Conservation (phyloP, 148 eudicot species). For the Polygonum aviculare region DNA sequence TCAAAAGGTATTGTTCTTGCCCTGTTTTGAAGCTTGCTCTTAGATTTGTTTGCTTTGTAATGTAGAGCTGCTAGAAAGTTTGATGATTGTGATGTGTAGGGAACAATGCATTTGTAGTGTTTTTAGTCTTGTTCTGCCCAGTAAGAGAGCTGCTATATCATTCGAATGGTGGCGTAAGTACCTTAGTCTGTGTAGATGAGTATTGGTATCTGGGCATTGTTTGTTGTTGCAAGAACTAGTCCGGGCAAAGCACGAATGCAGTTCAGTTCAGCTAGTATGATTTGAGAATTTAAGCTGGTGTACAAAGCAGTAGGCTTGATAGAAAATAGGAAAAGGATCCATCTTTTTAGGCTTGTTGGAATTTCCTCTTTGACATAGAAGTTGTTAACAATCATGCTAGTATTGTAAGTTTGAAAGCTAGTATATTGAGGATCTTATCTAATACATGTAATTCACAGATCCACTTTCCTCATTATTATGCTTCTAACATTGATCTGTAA, state of each 20-base stretch:
- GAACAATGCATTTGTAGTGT: neutral
- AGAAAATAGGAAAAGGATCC: neutral
- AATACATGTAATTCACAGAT: neutral
- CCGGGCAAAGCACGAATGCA: neutral
- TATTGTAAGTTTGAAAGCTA: neutral
- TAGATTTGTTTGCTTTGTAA: neutral
- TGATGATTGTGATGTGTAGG: neutral
- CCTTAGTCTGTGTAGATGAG: no score
- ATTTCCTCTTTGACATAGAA: neutral
- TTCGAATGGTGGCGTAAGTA: neutral
- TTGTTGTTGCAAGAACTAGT: no score
- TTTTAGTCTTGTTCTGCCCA: neutral
- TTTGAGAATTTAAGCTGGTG: neutral
- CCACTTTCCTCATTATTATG: neutral
- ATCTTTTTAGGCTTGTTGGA: neutral
- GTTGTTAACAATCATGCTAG: neutral
- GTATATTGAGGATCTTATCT: neutral
- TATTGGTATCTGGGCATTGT: no score
- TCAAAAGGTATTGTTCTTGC: constrained; percentile 19
- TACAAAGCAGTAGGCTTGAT: neutral
- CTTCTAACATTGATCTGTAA: neutral
- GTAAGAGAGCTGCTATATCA: neutral
- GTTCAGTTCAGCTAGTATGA: neutral
- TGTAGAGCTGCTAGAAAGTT: neutral
- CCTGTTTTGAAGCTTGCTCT: neutral